Conservation (phyloP, 225 moss, liverwort and hornwort genomes). For the Takakia lepidozioides region DNA sequence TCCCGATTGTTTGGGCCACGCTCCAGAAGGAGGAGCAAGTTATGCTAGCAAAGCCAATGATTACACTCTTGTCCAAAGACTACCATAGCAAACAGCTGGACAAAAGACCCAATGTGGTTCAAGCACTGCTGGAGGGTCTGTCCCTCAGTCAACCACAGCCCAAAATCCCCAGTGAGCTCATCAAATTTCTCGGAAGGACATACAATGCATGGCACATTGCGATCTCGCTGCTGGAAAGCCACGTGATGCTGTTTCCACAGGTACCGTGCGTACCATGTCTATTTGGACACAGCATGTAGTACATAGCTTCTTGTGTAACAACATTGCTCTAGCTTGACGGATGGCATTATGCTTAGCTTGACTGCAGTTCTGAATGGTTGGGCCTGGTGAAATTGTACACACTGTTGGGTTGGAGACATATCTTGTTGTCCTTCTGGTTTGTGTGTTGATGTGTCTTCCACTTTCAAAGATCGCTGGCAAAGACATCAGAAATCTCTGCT, state of each 20-base stretch:
- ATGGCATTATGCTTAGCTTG: no score
- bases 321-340: no score
- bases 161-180: slow-evolving; percentile 97
- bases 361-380: no score
- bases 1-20: slow-evolving; percentile 99
- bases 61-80: slow-evolving; percentile 90
- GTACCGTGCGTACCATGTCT: no score
- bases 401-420: no score
- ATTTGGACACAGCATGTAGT: no score
- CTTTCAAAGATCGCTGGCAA: no score
- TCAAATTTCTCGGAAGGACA: slow-evolving; percentile 97
- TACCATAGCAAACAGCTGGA: slow-evolving; percentile 94
- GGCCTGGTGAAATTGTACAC: no score
- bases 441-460: no score
- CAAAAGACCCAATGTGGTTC: slow-evolving; percentile 97
- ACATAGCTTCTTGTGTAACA: no score
- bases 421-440: no score
- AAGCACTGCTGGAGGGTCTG: slow-evolving; percentile 92
- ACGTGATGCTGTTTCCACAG: slow-evolving; percentile 93
- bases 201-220: slow-evolving; percentile 99
- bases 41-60: slow-evolving; percentile 99
- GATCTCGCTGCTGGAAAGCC: slow-evolving; percentile 95
- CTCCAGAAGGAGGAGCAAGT: slow-evolving; percentile 99
- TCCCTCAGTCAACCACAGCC: slow-evolving; percentile 98
- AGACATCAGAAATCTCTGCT: no score